Evolutionary conservation across 306 rosid species (phyloP).

Genomic region (Biancaea sappan): DNA sequence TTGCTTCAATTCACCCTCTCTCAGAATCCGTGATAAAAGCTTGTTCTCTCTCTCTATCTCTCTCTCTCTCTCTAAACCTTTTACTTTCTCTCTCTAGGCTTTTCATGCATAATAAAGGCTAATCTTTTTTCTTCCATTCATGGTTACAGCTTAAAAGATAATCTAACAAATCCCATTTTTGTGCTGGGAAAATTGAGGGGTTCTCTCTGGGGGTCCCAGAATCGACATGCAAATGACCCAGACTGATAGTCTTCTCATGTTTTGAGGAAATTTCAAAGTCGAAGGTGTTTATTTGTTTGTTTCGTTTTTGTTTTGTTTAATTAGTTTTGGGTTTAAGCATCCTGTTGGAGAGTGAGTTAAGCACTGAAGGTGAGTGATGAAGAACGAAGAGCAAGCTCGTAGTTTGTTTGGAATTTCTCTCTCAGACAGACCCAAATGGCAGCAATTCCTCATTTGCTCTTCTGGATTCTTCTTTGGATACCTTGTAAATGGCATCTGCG

Average conservation of each 20-base stretch:
- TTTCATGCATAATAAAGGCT: constrained; percentile 24
- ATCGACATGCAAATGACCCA: constrained; percentile 59
- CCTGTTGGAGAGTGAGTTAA: not conserved
- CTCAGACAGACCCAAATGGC: constrained; percentile 81
- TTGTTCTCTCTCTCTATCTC: not conserved
- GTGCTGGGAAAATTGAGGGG: not conserved
- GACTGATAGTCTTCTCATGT: not conserved
- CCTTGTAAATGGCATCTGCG: constrained; percentile 90
- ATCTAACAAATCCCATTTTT: constrained; percentile 31
- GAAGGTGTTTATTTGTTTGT: not conserved
- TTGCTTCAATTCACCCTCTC: constrained; percentile 14
- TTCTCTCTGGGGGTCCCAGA: constrained; percentile 16
- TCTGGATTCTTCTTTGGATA: constrained; percentile 98
- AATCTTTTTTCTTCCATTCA: not conserved
- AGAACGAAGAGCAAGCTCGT: constrained; percentile 76
- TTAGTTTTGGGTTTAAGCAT: constrained; percentile 26
- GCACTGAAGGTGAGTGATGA: constrained; percentile 45
- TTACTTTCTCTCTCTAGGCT: constrained; percentile 34
- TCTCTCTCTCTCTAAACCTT: constrained; percentile 23
- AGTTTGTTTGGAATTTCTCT: constrained; percentile 91
- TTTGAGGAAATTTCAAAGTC: not conserved
- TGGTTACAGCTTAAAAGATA: constrained; percentile 11
- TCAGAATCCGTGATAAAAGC: constrained; percentile 16
- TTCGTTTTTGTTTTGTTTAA: constrained; percentile 8
- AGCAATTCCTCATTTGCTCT: constrained; percentile 89